Percentiles rank a stretch among this genome's conserved stretches.
These are phyloP conservation scores for Blakeslea trispora DNA, from an alignment of 371 early-diverging fungal species.

Conservation along the genomic window DNA sequence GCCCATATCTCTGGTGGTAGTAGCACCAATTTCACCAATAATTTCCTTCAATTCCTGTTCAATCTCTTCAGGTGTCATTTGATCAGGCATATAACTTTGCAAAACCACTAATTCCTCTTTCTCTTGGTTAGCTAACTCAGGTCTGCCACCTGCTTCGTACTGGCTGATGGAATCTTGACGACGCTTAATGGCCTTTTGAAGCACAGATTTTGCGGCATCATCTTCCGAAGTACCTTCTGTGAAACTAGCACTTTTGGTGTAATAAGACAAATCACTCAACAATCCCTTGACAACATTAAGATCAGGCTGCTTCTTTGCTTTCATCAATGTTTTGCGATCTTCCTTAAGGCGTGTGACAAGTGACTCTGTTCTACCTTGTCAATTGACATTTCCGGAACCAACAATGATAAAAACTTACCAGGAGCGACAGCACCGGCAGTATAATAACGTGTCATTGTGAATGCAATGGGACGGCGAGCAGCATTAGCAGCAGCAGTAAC, in stretches of 20 bases:
- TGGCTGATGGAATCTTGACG: conserved; percentile 70
- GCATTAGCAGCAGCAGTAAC: neutral
- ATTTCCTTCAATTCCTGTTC: conserved; percentile 54
- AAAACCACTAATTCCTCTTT: conserved; percentile 62
- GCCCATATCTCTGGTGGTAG: conserved; percentile 68
- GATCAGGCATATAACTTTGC: conserved; percentile 67
- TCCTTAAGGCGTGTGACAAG: conserved; percentile 53
- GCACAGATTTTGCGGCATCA: conserved; percentile 51
- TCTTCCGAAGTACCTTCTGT: conserved; percentile 40
- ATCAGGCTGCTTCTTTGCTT: conserved; percentile 65
- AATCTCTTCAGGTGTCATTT: conserved; percentile 69
- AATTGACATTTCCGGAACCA: neutral
- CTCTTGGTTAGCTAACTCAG: conserved; percentile 70
- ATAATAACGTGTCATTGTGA: conserved; percentile 15
- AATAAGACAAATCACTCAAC: conserved; percentile 73
- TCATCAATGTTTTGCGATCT: conserved; percentile 79
- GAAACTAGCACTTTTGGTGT: conserved; percentile 63
- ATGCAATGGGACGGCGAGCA: conserved; percentile 10
- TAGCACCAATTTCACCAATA: conserved; percentile 58
- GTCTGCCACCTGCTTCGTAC: conserved; percentile 62
- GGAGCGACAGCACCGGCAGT: conserved; percentile 14
- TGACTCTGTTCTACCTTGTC: conserved; percentile 16
- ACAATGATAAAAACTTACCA: conserved; percentile 8
- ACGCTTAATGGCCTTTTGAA: conserved; percentile 74
- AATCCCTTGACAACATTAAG: conserved; percentile 71